These are phyloP conservation scores for Phytophthora litchii DNA, from an alignment of 352 stramenopile species.

Conservation along the genomic window DNA sequence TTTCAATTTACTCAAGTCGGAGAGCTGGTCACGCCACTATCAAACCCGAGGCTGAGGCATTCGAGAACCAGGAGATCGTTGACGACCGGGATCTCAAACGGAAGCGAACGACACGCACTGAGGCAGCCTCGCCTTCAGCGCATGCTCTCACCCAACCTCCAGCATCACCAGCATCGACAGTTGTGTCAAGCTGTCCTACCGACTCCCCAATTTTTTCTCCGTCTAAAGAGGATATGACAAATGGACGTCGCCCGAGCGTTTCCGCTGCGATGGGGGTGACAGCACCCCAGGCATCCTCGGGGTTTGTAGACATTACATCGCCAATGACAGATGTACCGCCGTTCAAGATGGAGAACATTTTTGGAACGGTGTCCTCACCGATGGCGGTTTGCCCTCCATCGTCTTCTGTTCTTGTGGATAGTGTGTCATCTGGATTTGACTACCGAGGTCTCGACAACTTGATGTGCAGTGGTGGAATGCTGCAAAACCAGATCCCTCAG, in stretches of 20 bases:
- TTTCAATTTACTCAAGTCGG: conserved; percentile 83
- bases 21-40: conserved; percentile 65
- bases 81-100: conserved; percentile 64
- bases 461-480: conserved; percentile 33
- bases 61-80: conserved; percentile 46
- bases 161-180: conserved; percentile 40
- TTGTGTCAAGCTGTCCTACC: conserved; percentile 35
- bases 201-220: conserved; percentile 49
- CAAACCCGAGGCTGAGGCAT: conserved; percentile 61
- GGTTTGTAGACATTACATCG: conserved; percentile 40
- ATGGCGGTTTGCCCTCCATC: conserved; percentile 32
- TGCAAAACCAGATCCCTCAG: conserved; percentile 20
- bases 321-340: conserved; percentile 35
- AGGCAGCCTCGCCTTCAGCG: conserved; percentile 25
- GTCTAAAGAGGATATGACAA: conserved; percentile 39
- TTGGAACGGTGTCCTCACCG: conserved; percentile 30
- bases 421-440: conserved; percentile 43
- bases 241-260: conserved; percentile 19
- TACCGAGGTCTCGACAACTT: conserved; percentile 44
- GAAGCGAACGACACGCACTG: conserved; percentile 44
- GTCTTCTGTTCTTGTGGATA: conserved; percentile 41
- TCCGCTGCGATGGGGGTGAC: conserved; percentile 17
- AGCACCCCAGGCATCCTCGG: conserved; percentile 19
- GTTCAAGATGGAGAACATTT: conserved; percentile 50
- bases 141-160: conserved; percentile 33